Percentiles rank a stretch among this genome's conserved stretches.
Evolutionary conservation across 371 early-diverging fungal genomes (phyloP).

Genomic region (Lichtheimia hyalospora): DNA sequence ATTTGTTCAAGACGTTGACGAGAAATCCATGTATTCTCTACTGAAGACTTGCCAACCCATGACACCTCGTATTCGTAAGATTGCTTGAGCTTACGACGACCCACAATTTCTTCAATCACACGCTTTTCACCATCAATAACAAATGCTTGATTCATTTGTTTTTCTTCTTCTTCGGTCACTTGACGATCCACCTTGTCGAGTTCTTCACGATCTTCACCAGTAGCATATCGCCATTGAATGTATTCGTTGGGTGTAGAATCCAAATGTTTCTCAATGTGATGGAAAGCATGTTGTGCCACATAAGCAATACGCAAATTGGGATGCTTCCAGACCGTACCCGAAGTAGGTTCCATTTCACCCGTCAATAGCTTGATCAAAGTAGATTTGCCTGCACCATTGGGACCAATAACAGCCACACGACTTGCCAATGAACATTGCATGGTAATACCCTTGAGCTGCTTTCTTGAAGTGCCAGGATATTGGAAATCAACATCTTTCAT

Average conservation of each 20-base stretch:
- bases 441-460: constrained; percentile 56
- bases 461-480: constrained; percentile 61
- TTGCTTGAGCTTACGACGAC: constrained; percentile 71
- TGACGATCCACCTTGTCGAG: constrained; percentile 66
- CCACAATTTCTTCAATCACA: constrained; percentile 57
- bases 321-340: constrained; percentile 75
- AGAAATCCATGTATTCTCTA: constrained; percentile 72
- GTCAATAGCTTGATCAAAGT: constrained; percentile 86
- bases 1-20: constrained; percentile 67
- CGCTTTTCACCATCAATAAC: constrained; percentile 68
- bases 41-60: constrained; percentile 61
- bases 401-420: constrained; percentile 73
- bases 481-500: constrained; percentile 67
- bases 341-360: constrained; percentile 68
- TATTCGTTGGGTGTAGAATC: constrained; percentile 84
- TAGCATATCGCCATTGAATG: constrained; percentile 84
- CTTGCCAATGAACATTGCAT: constrained; percentile 68
- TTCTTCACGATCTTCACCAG: constrained; percentile 81
- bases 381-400: constrained; percentile 81
- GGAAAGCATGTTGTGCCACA: constrained; percentile 90
- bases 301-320: constrained; percentile 83
- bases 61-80: constrained; percentile 69
- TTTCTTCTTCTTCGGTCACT: constrained; percentile 66
- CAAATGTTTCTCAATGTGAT: constrained; percentile 81
- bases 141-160: constrained; percentile 60